These are phyloP conservation scores for Venturia aucupariae DNA, from an alignment of 2,329 filamentous ascomycete species.

Conservation along the genomic window DNA sequence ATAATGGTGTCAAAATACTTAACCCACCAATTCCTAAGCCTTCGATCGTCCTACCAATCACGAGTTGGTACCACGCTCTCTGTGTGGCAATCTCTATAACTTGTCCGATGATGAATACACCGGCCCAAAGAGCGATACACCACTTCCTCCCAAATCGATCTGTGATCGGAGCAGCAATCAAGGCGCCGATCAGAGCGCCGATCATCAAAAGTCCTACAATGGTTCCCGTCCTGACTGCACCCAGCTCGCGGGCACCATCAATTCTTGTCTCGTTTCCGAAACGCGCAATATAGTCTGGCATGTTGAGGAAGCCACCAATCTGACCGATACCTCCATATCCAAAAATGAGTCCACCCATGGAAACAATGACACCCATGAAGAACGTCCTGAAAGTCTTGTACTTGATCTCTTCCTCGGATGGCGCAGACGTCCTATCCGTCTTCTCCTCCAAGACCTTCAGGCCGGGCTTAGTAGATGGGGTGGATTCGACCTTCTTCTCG, in stretches of 20 bases:
- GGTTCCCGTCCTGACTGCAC: constrained; percentile 23
- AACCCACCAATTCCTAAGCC: constrained; percentile 7
- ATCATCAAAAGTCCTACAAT: constrained; percentile 18
- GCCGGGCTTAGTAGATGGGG: not conserved
- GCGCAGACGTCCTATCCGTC: not conserved
- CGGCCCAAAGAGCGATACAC: constrained; percentile 40
- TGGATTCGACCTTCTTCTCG: not conserved
- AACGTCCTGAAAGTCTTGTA: not conserved
- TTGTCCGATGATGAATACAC: constrained; percentile 33
- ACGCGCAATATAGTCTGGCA: constrained; percentile 10
- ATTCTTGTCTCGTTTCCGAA: constrained; percentile 2
- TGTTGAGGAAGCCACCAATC: constrained; percentile 12
- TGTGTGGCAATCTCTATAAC: constrained; percentile 35
- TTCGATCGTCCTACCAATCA: constrained; percentile 34
- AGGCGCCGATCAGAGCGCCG: constrained; percentile 33
- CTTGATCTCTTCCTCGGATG: not conserved
- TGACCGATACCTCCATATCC: constrained; percentile 13
- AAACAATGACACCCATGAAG: constrained; percentile 9
- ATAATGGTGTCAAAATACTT: constrained; percentile 37
- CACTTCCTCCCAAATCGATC: constrained; percentile 42
- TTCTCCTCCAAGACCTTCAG: not conserved
- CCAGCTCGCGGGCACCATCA: constrained; percentile 29
- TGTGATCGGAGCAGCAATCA: constrained; percentile 38
- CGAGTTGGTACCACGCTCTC: constrained; percentile 35
- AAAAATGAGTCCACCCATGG: constrained; percentile 13